Evolutionary conservation across 2,329 filamentous ascomycete genomes (phyloP).

Genomic region (Trichoderma endophyticum): DNA sequence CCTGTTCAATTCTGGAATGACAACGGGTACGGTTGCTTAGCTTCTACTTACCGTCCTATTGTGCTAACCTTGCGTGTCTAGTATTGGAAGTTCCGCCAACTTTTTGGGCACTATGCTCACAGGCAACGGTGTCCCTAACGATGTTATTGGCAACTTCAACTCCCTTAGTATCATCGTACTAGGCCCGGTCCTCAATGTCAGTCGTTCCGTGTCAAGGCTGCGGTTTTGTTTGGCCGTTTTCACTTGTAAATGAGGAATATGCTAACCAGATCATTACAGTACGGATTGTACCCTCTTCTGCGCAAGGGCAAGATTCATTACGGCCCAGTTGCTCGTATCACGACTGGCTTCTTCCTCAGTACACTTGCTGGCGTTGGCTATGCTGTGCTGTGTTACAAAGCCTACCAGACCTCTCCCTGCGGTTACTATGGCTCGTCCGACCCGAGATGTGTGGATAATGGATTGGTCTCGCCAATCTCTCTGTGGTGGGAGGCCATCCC

Average conservation of each 20-base stretch:
- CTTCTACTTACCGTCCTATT: background rate
- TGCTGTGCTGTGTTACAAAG: constrained; percentile 54
- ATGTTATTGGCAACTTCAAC: constrained; percentile 59
- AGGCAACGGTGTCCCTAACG: constrained; percentile 54
- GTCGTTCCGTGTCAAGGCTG: background rate
- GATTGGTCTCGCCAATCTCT: constrained; percentile 24
- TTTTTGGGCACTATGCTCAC: constrained; percentile 39
- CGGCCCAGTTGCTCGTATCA: constrained; percentile 56
- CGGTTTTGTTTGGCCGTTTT: background rate
- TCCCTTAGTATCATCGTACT: constrained; percentile 55
- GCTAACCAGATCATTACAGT: background rate
- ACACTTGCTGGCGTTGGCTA: constrained; percentile 54
- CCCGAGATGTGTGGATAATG: constrained; percentile 21
- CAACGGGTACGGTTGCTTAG: constrained; percentile 25
- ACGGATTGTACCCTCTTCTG: background rate
- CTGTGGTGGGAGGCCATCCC: constrained; percentile 27
- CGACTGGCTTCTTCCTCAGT: constrained; percentile 52
- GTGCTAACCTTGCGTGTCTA: background rate
- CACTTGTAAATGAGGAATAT: background rate
- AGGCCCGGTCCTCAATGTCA: constrained; percentile 25
- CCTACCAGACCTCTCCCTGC: constrained; percentile 56
- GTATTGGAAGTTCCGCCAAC: background rate
- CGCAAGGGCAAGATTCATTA: constrained; percentile 47
- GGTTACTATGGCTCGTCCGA: constrained; percentile 27
- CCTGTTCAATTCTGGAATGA: constrained; percentile 41